Conservation (phyloP, 139 green algal genomes). For the Chlorella sp. region DNA sequence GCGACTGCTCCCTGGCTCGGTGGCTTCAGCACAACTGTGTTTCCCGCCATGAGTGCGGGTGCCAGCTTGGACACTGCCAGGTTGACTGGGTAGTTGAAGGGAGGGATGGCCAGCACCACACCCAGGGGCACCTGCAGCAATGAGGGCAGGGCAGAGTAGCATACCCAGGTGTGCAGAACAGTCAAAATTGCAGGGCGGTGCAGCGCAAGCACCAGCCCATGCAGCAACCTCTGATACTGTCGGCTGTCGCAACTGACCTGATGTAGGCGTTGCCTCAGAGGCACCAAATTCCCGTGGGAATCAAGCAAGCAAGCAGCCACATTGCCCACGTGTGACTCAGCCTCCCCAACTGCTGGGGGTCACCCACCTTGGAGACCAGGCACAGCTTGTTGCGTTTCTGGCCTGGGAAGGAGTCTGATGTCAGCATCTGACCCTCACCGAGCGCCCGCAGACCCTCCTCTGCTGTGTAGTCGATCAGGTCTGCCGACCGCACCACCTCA, state of each 20-base stretch:
- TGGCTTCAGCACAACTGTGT: conserved; percentile 93
- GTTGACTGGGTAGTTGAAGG: conserved; percentile 98
- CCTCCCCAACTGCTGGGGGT: no score
- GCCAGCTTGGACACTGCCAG: conserved; percentile 92
- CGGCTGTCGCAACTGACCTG: no score
- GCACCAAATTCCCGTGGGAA: no score
- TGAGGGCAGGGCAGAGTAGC: no score
- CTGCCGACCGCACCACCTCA: conserved; percentile 7
- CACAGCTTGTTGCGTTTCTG: conserved; percentile 88
- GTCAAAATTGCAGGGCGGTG: no score
- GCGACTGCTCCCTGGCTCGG: conserved; percentile 86
- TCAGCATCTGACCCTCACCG: conserved; percentile 78
- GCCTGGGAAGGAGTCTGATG: conserved; percentile 87
- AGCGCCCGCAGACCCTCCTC: conserved; percentile 88
- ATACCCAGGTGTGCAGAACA: no score
- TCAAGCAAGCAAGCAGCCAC: no score
- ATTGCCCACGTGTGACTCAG: no score
- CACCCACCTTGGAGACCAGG: conserved; percentile 73
- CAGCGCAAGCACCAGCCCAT: no score
- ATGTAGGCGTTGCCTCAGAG: no score
- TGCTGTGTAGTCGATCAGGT: not conserved
- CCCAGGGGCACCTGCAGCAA: conserved; percentile 88
- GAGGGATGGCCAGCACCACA: conserved; percentile 90
- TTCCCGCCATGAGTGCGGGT: conserved; percentile 93
- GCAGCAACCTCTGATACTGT: no score